phyloP scores from a whole-genome alignment of 192 early-diverging fungal genomes.

The Coemansia furcata region DNA sequence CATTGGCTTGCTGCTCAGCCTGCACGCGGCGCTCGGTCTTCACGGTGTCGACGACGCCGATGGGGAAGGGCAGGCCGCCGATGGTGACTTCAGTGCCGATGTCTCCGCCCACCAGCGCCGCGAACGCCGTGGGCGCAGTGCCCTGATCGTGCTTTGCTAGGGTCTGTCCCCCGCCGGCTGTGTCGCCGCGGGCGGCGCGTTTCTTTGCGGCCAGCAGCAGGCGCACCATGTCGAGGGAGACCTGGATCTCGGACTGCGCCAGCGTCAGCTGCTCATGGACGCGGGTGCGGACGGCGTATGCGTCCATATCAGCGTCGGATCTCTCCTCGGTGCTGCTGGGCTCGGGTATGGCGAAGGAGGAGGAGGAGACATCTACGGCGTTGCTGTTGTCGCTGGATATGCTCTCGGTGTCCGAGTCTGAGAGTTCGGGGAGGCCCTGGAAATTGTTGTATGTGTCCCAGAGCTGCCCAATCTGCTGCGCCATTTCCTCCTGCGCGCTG shows the following conservation, averaged over 20 bases:
- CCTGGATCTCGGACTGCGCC: conserved; percentile 49
- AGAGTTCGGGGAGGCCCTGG: conserved; percentile 17
- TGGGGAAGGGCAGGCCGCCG: conserved; percentile 36
- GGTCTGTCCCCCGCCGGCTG: not conserved
- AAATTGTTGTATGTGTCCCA: conserved; percentile 44
- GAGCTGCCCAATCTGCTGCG: conserved; percentile 43
- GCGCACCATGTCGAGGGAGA: conserved; percentile 45
- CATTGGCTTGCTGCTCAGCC: conserved; percentile 6
- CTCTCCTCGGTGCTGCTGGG: not conserved
- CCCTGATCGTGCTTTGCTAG: conserved; percentile 18
- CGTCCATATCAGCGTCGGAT: conserved; percentile 18
- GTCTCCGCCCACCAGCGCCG: conserved; percentile 22
- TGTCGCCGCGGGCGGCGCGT: conserved; percentile 9
- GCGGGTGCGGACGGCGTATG: conserved; percentile 28
- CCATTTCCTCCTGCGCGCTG: conserved; percentile 27
- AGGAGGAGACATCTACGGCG: not conserved
- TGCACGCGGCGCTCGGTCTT: conserved; percentile 16
- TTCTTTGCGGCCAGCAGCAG: conserved; percentile 42
- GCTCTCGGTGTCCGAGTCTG: not conserved
- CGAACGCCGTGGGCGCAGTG: conserved; percentile 1
- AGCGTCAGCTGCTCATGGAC: conserved; percentile 37
- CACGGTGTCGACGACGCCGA: conserved; percentile 25
- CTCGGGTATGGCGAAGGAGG: not conserved
- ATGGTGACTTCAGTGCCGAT: conserved; percentile 22
- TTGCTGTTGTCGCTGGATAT: not conserved